Base-by-base conservation (phyloP, 495 filamentous ascomycete species). In the Astrocystis sublimbata region DNA sequence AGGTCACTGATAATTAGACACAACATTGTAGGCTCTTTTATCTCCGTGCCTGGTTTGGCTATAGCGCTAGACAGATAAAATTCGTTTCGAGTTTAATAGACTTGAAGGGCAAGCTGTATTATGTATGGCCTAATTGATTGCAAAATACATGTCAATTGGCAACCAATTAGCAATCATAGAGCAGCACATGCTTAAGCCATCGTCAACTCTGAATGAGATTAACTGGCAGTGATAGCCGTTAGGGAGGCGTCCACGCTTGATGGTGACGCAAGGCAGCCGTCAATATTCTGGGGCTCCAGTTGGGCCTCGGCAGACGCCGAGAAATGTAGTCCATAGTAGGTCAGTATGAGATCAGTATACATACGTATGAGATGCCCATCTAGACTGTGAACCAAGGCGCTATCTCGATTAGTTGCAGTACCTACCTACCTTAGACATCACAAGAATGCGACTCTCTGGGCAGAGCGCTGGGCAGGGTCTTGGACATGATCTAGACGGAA, bases 11-110 rank as follows among this genome's bases (percentile, higher is more conserved):
- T n/a, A n/a, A n/a, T n/a, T n/a, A n/a, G n/a, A n/a, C n/a, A n/a
- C 59, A 12, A 50, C 30, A 61, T 45, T 54, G 59, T 36, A 50
- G 24, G 58, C 24, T 33, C 13, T 51, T 60, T 30, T 23, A 60
- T 17, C 23, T 52, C 28, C 41, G 41, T 26, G 19, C 30, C 40
- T 7, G 19, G 24, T 38, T 36, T 46, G 19, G 17, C 15, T 17
- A 36, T 41, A n/a, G 30, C 23, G 19, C 30, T 17, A 12, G 30
- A 35, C 21, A 26, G 45, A 15, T 35, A 28, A 31, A 30, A 19
- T 58, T 46, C 15, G 41, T 26, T 56, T 28, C 10, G 51, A 21
- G 5, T 0, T 28, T 4, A 52, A 21, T 28, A 12, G 51, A 21
- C 12, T 0, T 28, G 10, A 52, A 21, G 30, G 15, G 49, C 19